A percentile compares a stretch with the other conserved stretches of the same genome.
Evolutionary conservation across 352 stramenopile genomes (phyloP).

Genomic region (Globisporangium mamillatum): DNA sequence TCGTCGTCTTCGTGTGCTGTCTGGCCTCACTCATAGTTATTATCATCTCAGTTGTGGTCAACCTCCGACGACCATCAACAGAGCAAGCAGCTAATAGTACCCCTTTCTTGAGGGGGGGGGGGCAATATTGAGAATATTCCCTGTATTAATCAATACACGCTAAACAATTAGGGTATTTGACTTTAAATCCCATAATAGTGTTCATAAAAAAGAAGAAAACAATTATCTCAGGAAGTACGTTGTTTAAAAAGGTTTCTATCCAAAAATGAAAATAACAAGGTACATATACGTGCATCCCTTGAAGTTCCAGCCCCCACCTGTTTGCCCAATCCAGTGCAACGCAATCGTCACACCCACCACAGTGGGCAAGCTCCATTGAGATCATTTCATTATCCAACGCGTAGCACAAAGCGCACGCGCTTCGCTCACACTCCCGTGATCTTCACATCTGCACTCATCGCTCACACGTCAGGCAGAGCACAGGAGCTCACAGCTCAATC

Average conservation of each 20-base stretch:
- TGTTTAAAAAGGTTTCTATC: not conserved
- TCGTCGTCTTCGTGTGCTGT: not conserved
- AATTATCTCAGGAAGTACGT: no score
- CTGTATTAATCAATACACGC: not conserved
- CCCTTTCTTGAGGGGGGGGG: not conserved
- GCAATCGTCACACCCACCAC: conserved; percentile 7
- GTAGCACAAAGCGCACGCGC: not conserved
- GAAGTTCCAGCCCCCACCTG: conserved; percentile 2
- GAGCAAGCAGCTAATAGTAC: not conserved
- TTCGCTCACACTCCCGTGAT: not conserved
- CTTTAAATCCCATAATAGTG: not conserved
- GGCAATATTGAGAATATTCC: not conserved
- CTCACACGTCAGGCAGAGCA: not conserved
- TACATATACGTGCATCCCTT: not conserved
- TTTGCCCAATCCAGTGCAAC: not conserved
- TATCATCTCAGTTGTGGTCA: conserved; percentile 26
- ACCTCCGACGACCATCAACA: conserved; percentile 13
- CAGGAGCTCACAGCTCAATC: not conserved
- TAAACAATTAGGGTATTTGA: not conserved
- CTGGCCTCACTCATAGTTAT: conserved; percentile 28
- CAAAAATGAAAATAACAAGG: not conserved
- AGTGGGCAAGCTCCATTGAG: not conserved
- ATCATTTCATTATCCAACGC: not conserved
- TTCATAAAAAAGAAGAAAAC: not conserved
- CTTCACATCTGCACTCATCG: not conserved